Evolutionary conservation across 2,329 filamentous ascomycete species (phyloP), one percentile per base, ranked within the genome.

Genomic region (Dryadomyces quercus-mongolicae): DNA sequence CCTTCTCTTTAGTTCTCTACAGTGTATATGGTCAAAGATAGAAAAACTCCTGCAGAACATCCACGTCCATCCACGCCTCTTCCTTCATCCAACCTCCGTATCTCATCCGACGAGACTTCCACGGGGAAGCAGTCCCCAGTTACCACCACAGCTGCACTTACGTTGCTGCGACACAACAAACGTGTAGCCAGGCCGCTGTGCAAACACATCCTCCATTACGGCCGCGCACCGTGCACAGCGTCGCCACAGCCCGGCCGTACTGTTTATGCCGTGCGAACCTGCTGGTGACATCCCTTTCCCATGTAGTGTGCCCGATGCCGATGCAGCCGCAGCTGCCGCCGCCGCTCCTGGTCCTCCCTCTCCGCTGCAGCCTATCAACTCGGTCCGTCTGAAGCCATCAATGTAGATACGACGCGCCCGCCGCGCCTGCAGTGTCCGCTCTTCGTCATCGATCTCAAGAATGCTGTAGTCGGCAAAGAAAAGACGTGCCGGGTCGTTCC

Each of bases 381-480:
- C 75, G 34, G 73, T 70, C n/a, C 75, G 74, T 57, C 78, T 78
- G 66, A 84, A 88, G 10, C 75, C 67, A 59, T 81, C 78, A 6
- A 81, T 67, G 53, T 74, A 71, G 7, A 63, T 60, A 1, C 69
- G 67, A 42, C 62, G 68, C 2, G 65, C 64, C 55, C 65, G 68
- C 55, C 69, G 68, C 20, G 63, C 62, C 3, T 64, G 66, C 13
- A 79, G 63, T 5, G 75, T 78, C 18, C 71, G 70, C 15, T 68
- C 67, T 56, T 83, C 80, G 53, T 83, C 76, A 10, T 77, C 75
- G 15, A 88, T 71, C 5, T 85, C 85, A 12, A 93, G 72, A 64
- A 87, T 78, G 50, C 74, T 74, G 54, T 83, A 88, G 64, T 93
- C 81, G 50, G 80, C 79, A 67, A 89, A 86, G 68, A 86, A 87